Base-by-base conservation (phyloP, 2,329 filamentous ascomycete species). In the Dryadomyces quercus-mongolicae region DNA sequence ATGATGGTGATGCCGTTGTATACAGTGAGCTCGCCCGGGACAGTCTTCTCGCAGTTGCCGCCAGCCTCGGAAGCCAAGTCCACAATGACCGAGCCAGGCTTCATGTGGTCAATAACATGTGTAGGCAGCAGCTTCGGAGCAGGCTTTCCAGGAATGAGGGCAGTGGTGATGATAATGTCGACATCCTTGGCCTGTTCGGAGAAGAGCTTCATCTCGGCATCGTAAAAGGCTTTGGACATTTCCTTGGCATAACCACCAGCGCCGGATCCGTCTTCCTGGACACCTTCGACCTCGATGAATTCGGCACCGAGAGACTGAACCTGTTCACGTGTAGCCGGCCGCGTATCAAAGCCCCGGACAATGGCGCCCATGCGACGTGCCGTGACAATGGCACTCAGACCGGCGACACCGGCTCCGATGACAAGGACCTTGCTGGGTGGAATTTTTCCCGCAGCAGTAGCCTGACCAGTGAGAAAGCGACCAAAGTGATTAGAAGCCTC, bases 201-300 rank as follows among this genome's bases (percentile, higher is more conserved):
- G 70, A 95, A 95, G 0, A 95, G 76, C 67, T 88, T 91, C 88
- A 94, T 94, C 67, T 95, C 88, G 6, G 89, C 89, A 57, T 89
- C 88, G 66, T 93, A 89, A 63, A 95, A 95, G 60, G 92, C 89
- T 63, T 92, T 90, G 54, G 88, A 93, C 89, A 95, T 95, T 64
- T 91, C 88, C 64, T 95, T 95, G 53, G 88, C 88, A 63, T 95
- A 95, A 16, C 90, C 90, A 31, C 90, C 89, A 9, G 86, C 82
- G 2, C 88, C 89, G 13, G 85, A 82, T 2, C 90, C 90, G 57
- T 93, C 88, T 68, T 95, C 90, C 60, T 92, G 67, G 21, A 95
- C 75, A 3, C 59, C 59, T 15, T 88, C 85, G 21, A 95, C 89
- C 68, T 95, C 88, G 60, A 95, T 80, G 62, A 94, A 95, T 64